phyloP scores from a whole-genome alignment of 2,329 filamentous ascomycete genomes.

The Penicillium sp. region DNA sequence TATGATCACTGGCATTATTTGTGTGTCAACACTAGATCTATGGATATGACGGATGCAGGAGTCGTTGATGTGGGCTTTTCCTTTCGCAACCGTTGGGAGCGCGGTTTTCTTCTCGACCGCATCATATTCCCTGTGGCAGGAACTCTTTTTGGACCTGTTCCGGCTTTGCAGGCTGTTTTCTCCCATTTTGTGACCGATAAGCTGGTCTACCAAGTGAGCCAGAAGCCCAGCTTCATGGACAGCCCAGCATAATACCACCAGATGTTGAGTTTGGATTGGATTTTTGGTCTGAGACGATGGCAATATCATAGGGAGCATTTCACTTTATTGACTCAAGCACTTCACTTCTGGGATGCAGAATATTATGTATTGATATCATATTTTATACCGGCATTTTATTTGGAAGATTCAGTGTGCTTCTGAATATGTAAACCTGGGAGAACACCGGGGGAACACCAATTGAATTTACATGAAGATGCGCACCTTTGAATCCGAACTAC shows the following conservation, averaged over 20 bases:
- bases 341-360: too few relatives aligned
- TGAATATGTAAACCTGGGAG: too few relatives aligned
- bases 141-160: slow-evolving; percentile 66
- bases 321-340: too few relatives aligned
- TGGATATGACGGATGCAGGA: slow-evolving; percentile 66
- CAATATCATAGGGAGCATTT: too few relatives aligned
- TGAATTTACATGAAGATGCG: background rate
- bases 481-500: background rate
- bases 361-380: too few relatives aligned
- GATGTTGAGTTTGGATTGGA: too few relatives aligned
- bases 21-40: slow-evolving; percentile 61
- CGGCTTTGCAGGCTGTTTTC: slow-evolving; percentile 66
- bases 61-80: slow-evolving; percentile 64
- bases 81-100: slow-evolving; percentile 64
- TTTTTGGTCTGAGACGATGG: too few relatives aligned
- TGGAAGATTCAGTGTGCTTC: too few relatives aligned
- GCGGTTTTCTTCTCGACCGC: too few relatives aligned
- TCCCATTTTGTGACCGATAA: slow-evolving; percentile 67
- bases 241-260: too few relatives aligned
- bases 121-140: too few relatives aligned
- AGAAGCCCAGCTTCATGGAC: slow-evolving; percentile 52
- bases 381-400: too few relatives aligned
- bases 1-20: slow-evolving; percentile 69
- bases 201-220: slow-evolving; percentile 67
- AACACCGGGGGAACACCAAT: background rate